Base-by-base conservation (phyloP, 2,329 filamentous ascomycete genomes). In the Pleochaeta shiraiana region DNA sequence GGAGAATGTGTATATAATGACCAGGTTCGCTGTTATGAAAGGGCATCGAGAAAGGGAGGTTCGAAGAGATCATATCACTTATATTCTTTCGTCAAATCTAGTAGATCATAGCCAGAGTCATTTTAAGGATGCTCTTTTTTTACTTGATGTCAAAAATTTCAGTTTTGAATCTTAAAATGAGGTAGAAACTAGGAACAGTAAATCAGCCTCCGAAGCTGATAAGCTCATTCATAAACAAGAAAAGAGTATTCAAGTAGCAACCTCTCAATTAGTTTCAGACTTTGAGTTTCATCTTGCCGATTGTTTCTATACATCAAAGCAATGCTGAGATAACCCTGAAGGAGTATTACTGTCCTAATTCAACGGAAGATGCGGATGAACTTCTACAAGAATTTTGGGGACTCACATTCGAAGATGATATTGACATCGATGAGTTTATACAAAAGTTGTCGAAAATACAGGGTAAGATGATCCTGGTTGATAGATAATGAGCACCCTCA, bases 371-470 rank as follows among this genome's bases (percentile, higher is more conserved):
- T 26, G 30, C 28, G 19, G 57, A 60, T 24, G 9, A 60, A 19
- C 28, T 60, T 28, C 57, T 60, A 37, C 57, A 60, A 33, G n/a
- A 60, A 60, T 34, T 60, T 60, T 57, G 30, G 57, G 7, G 57
- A n/a, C 57, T 63, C 12, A 45, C 60, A n/a, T 24, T 63, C 12
- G 60, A 47, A 47, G 37, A 47, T 63, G 39, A 63, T 45, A 26
- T 63, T 28, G 45, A 53, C 24, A 3, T 53, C 14, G 37, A 45
- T 30, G 60, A 47, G 26, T 47, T 63, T 47, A 34, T 47, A 47
- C 26, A 30, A 26, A 60, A 60, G 19, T 60, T 60, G 57, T 34
- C 57, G 14, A 16, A 60, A 26, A 28, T 34, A 28, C 19, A 30
- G 3, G 57, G 30, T n/a, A 60, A 60, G 37, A 60, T 60, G 4